Percentiles rank a stretch among this genome's conserved stretches.
Evolutionary conservation across 768 basidiomycete genomes (phyloP).

Genomic region (Pulveroboletus sp.): DNA sequence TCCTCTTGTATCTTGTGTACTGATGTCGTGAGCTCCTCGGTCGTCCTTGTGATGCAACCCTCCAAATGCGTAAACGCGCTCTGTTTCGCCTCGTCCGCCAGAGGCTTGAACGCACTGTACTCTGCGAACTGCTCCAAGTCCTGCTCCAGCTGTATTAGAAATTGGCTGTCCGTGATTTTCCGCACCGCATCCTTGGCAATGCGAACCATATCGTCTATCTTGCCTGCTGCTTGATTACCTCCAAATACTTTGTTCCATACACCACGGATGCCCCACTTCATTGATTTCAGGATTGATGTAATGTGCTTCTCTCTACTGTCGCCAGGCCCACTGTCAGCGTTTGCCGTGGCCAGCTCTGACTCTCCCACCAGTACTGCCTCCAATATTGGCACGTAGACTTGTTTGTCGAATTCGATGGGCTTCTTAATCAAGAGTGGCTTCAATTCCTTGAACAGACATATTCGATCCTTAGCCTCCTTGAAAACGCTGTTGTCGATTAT

Average conservation of each 20-base stretch:
- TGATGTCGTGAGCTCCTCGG: slow-evolving; percentile 5
- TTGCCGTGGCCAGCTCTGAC: slow-evolving; percentile 2
- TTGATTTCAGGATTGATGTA: accelerated
- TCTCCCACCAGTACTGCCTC: slow-evolving; percentile 3
- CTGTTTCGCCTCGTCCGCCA: background rate
- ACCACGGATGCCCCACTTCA: background rate
- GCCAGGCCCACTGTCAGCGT: background rate
- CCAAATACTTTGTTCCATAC: no score
- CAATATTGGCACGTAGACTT: background rate
- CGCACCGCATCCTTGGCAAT: background rate
- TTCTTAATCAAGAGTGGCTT: background rate
- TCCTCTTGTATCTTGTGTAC: slow-evolving; percentile 12
- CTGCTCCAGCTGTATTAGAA: slow-evolving; percentile 10
- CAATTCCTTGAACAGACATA: slow-evolving; percentile 12
- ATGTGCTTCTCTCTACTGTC: background rate
- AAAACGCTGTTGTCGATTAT: slow-evolving; percentile 10
- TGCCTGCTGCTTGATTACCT: no score
- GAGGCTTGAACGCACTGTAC: background rate
- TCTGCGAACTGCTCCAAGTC: background rate
- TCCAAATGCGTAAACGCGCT: slow-evolving; percentile 1
- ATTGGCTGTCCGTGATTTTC: slow-evolving; percentile 10
- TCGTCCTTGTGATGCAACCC: background rate
- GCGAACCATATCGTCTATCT: slow-evolving; percentile 2
- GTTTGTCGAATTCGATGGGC: background rate
- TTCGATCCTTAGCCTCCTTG: slow-evolving; percentile 10